A percentile compares a stretch with the other conserved stretches of the same genome.
Conservation (phyloP, 2,329 filamentous ascomycete genomes). For the Xylaria sp. region DNA sequence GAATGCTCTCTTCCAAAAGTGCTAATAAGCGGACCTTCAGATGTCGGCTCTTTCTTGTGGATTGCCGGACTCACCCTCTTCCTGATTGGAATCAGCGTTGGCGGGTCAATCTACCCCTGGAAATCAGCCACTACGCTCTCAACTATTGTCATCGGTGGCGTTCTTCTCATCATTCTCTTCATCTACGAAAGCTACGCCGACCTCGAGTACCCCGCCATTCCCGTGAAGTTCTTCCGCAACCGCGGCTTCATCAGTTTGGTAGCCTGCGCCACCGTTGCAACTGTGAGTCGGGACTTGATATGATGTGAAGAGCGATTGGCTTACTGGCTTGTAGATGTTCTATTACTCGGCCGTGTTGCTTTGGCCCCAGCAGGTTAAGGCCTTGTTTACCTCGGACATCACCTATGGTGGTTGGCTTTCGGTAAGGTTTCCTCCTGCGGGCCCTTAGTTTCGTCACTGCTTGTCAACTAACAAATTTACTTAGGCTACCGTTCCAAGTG, state of each 20-base stretch:
- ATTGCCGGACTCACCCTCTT: slow-evolving; percentile 51
- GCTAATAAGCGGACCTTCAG: neutral
- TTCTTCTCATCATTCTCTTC: slow-evolving; percentile 44
- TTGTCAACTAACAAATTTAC: slow-evolving; percentile 15
- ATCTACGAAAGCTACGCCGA: slow-evolving; percentile 45
- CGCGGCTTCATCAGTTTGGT: slow-evolving; percentile 46
- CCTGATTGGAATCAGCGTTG: slow-evolving; percentile 54
- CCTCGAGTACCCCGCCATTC: slow-evolving; percentile 45
- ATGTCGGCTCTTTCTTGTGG: slow-evolving; percentile 53
- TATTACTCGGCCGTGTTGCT: slow-evolving; percentile 44
- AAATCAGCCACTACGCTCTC: slow-evolving; percentile 48
- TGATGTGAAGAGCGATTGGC: neutral
- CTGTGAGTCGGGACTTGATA: slow-evolving; percentile 30
- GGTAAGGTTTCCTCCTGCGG: slow-evolving; percentile 19
- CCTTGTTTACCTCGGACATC: slow-evolving; percentile 44
- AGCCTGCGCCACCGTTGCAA: slow-evolving; percentile 44
- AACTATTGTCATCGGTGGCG: slow-evolving; percentile 44
- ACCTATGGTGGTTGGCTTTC: slow-evolving; percentile 46
- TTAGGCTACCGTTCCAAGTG: slow-evolving; percentile 43
- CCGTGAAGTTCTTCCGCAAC: slow-evolving; percentile 46
- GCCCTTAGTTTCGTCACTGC: neutral
- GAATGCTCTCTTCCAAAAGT: neutral
- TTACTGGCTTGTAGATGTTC: slow-evolving; percentile 37
- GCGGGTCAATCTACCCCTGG: slow-evolving; percentile 51
- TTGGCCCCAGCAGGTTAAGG: slow-evolving; percentile 45